phyloP scores from a whole-genome alignment of 176 grass and related monocot genomes.

The Alloteropsis semialata region DNA sequence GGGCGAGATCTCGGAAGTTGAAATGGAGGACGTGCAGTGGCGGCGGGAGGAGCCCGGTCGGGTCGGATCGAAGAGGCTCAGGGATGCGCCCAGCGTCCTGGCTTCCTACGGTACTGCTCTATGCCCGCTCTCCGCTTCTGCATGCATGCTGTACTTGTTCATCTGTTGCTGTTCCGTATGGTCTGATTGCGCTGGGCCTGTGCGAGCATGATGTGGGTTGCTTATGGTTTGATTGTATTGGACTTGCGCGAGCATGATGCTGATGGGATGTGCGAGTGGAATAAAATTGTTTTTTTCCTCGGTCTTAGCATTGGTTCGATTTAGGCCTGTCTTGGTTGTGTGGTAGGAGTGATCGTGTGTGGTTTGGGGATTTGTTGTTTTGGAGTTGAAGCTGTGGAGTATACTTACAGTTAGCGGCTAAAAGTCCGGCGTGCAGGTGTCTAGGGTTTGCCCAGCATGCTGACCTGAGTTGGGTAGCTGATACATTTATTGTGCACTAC shows the following conservation, averaged over 20 bases:
- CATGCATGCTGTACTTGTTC: background rate
- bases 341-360: background rate
- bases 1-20: constrained; percentile 10
- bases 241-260: constrained; percentile 7
- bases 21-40: background rate
- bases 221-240: background rate
- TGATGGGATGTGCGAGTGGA: background rate
- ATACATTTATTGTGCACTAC: background rate
- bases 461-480: background rate
- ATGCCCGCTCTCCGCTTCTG: background rate
- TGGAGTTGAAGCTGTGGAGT: background rate
- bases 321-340: constrained; percentile 7
- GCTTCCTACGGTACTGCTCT: constrained; percentile 11
- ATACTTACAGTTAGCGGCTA: background rate
- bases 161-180: background rate
- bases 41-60: background rate
- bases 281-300: background rate
- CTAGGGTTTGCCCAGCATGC: constrained; percentile 19
- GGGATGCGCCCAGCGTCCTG: background rate
- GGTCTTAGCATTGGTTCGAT: background rate
- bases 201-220: background rate
- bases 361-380: constrained; percentile 1
- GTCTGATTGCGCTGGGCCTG: background rate
- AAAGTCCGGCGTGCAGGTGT: background rate
- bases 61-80: constrained; percentile 20